These are phyloP conservation scores for Dactylellina haptotyla DNA, from an alignment of 2,329 filamentous ascomycete species.

Conservation along the genomic window DNA sequence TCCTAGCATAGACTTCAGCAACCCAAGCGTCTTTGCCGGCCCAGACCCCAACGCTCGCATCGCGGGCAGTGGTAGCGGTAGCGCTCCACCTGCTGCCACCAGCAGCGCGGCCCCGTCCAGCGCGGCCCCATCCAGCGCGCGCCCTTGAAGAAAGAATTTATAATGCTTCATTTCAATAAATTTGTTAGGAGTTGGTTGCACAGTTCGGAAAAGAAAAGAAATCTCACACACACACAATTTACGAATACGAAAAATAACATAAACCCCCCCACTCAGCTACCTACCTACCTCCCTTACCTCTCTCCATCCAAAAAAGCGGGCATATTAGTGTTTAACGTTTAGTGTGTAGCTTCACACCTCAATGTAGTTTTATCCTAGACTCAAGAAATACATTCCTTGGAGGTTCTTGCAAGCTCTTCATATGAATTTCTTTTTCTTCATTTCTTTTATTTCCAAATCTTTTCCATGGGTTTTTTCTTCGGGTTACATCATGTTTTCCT, in stretches of 20 bases:
- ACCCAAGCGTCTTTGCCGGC: conserved; percentile 27
- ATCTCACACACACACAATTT: conserved; percentile 4
- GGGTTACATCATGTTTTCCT: conserved; percentile 24
- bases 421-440: conserved; percentile 14
- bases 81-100: background rate
- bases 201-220: conserved; percentile 1
- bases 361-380: conserved; percentile 54
- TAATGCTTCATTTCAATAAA: conserved; percentile 3
- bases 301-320: conserved; percentile 28
- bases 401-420: conserved; percentile 32
- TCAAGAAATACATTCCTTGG: conserved; percentile 52
- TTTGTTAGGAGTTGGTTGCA: conserved; percentile 28
- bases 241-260: background rate
- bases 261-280: background rate
- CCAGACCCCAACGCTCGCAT: conserved; percentile 23
- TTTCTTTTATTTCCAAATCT: conserved; percentile 19
- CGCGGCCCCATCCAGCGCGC: background rate
- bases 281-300: background rate
- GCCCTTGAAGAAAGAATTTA: background rate
- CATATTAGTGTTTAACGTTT: conserved; percentile 51
- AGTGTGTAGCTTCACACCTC: conserved; percentile 34
- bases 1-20: conserved; percentile 43
- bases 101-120: background rate
- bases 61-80: background rate
- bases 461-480: conserved; percentile 19